These are phyloP conservation scores for Candida parachauliodes DNA, from an alignment of 805 yeast genomes.

Conservation along the genomic window DNA sequence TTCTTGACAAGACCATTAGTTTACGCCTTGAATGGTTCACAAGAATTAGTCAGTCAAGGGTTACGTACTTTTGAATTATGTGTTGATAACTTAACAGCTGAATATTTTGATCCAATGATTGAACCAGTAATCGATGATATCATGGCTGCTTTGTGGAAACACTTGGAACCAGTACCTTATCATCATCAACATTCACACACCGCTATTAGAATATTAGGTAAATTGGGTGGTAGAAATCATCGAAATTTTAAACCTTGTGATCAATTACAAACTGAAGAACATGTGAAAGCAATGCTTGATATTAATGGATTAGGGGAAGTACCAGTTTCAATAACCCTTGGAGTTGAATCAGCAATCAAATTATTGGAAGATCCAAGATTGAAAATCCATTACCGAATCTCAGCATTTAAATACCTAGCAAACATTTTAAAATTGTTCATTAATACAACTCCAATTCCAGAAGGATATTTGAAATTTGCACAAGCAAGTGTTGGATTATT, in stretches of 20 bases:
- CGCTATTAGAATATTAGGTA: constrained; percentile 88
- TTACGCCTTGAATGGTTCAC: constrained; percentile 83
- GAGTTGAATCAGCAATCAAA: constrained; percentile 71
- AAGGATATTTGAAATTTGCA: constrained; percentile 40
- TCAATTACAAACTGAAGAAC: constrained; percentile 61
- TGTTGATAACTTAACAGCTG: constrained; percentile 94
- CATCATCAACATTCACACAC: constrained; percentile 95
- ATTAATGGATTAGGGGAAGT: constrained; percentile 66
- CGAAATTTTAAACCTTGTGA: constrained; percentile 75
- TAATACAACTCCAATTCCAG: constrained; percentile 49
- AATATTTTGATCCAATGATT: constrained; percentile 93
- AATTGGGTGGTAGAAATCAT: constrained; percentile 93
- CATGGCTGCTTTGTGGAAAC: constrained; percentile 89
- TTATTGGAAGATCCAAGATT: constrained; percentile 66
- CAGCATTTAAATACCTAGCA: constrained; percentile 73
- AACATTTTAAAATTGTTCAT: constrained; percentile 66
- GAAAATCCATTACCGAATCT: constrained; percentile 63
- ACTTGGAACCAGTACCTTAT: constrained; percentile 87
- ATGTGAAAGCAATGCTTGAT: constrained; percentile 62
- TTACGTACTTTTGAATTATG: constrained; percentile 90
- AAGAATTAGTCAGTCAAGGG: constrained; percentile 92
- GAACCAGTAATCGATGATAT: constrained; percentile 96
- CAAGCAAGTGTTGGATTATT: constrained; percentile 47
- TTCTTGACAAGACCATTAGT: constrained; percentile 90
- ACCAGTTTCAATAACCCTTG: constrained; percentile 79